Percentiles rank a stretch among this genome's conserved stretches.
Evolutionary conservation across 2,329 filamentous ascomycete species (phyloP).

Genomic region (Diaporthe vaccinii): DNA sequence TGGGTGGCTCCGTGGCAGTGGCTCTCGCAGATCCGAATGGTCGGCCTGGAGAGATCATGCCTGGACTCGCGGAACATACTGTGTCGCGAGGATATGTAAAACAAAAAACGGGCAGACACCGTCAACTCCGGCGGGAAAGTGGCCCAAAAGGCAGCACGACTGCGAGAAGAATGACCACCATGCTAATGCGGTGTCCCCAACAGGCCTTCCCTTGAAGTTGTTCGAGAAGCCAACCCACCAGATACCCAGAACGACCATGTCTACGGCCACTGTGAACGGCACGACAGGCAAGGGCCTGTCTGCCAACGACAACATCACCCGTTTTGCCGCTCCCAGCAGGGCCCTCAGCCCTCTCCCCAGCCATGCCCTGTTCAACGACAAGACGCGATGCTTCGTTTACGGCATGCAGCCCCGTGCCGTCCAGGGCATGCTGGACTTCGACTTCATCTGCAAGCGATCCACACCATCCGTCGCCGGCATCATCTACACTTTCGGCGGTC

Average conservation of each 20-base stretch:
- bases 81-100: neutral
- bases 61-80: neutral
- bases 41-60: neutral
- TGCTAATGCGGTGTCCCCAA: neutral
- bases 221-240: conserved; percentile 40
- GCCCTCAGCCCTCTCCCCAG: conserved; percentile 88
- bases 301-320: conserved; percentile 98
- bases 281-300: conserved; percentile 67
- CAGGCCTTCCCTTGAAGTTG: conserved; percentile 28
- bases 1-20: neutral
- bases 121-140: neutral
- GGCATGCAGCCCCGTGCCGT: conserved; percentile 96
- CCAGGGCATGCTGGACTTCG: conserved; percentile 97
- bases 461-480: conserved; percentile 98
- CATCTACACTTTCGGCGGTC: conserved; percentile 99
- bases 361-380: conserved; percentile 97
- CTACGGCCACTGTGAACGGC: conserved; percentile 64
- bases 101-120: neutral
- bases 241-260: conserved; percentile 60
- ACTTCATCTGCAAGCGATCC: conserved; percentile 99
- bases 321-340: conserved; percentile 93
- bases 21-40: neutral
- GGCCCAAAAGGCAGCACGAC: neutral
- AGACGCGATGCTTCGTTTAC: conserved; percentile 99
- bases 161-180: neutral